Evolutionary conservation across 2,329 filamentous ascomycete genomes (phyloP).

Genomic region (Ampelomyces quisqualis): DNA sequence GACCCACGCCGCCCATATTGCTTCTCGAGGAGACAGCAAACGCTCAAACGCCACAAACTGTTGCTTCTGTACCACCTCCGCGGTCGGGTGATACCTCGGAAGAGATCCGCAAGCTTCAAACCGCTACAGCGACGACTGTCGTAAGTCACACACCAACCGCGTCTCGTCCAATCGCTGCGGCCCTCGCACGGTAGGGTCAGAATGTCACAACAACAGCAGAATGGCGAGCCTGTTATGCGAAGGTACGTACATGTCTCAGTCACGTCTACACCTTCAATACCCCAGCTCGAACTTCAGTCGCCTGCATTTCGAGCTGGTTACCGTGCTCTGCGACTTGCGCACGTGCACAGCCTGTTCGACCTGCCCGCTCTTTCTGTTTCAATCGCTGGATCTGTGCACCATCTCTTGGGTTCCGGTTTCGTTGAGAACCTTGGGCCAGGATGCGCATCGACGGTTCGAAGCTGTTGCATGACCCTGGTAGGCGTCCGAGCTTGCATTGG

Average conservation of each 20-base stretch:
- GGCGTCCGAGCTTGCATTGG: slow-evolving; percentile 44
- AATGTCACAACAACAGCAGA: slow-evolving; percentile 43
- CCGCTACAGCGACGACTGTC: not conserved
- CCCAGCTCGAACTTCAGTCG: slow-evolving; percentile 5
- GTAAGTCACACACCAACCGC: not conserved
- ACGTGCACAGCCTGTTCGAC: not conserved
- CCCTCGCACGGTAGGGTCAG: slow-evolving; percentile 9
- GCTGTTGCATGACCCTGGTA: slow-evolving; percentile 27
- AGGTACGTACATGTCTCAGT: slow-evolving; percentile 55
- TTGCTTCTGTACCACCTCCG: not conserved
- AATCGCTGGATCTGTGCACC: not conserved
- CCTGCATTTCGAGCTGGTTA: slow-evolving; percentile 1
- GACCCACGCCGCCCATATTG: slow-evolving; percentile 5
- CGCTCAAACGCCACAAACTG: not conserved
- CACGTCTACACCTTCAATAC: slow-evolving; percentile 5
- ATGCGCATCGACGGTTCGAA: slow-evolving; percentile 25
- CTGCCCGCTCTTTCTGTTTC: not conserved
- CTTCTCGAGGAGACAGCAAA: not conserved
- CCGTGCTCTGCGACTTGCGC: not conserved
- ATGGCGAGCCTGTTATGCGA: slow-evolving; percentile 61
- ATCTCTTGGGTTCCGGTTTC: not conserved
- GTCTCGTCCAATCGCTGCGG: slow-evolving; percentile 5
- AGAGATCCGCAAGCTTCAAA: not conserved
- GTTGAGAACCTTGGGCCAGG: slow-evolving; percentile 8
- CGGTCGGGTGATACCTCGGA: not conserved